phyloP scores from a whole-genome alignment of 192 early-diverging fungal species.

The Gigaspora rosea region DNA sequence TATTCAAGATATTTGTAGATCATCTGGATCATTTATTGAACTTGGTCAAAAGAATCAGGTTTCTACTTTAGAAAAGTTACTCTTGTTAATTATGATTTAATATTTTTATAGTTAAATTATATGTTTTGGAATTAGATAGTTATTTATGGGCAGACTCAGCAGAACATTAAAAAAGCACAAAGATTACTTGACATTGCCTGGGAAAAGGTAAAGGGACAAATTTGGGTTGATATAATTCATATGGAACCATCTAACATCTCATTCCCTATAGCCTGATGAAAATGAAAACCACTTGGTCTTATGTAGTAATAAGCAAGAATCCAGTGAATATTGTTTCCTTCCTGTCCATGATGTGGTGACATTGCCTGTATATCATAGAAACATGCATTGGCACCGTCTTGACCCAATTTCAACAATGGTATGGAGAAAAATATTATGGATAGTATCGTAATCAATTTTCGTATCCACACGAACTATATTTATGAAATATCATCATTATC shows the following conservation, averaged over 20 bases:
- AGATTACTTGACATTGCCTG: slow-evolving; percentile 13
- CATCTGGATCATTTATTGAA: slow-evolving; percentile 11
- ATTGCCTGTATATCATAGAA: background rate
- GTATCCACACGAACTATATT: background rate
- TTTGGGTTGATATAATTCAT: too few species aligned
- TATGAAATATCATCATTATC: background rate
- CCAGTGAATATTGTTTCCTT: slow-evolving; percentile 2
- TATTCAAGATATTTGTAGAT: slow-evolving; percentile 3
- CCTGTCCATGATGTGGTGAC: slow-evolving; percentile 11
- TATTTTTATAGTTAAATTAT: background rate
- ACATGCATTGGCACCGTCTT: slow-evolving; percentile 12
- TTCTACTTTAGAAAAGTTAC: background rate
- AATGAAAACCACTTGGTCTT: slow-evolving; percentile 12
- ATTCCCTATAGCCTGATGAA: slow-evolving; percentile 1
- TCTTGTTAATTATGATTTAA: background rate
- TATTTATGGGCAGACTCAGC: background rate
- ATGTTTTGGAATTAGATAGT: background rate
- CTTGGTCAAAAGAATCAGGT: background rate
- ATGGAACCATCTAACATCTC: background rate
- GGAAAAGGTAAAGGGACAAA: background rate
- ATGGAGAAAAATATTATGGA: background rate
- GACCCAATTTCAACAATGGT: background rate
- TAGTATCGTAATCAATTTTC: too few species aligned
- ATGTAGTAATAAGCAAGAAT: background rate
- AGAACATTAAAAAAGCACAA: slow-evolving; percentile 5